Base-by-base conservation (phyloP, 2,329 filamentous ascomycete genomes). In the Aspergillus sp. region DNA sequence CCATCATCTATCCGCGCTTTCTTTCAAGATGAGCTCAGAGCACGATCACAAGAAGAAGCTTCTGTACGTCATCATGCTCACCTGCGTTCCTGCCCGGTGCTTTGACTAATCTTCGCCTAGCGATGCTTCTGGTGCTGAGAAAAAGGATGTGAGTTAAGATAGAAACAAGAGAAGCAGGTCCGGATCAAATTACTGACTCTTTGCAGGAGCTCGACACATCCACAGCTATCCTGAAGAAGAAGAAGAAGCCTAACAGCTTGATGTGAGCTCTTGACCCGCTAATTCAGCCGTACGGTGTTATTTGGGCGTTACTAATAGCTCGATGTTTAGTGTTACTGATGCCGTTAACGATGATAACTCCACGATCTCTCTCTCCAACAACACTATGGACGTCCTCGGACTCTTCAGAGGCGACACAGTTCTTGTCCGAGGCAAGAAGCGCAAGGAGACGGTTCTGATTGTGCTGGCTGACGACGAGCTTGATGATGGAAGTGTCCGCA, bases 201-300 rank as follows among this genome's bases (percentile, higher is more conserved):
- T 5, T 22, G 59, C 71, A 96, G 88, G 88, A 91, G 70, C 90
- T 97, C 76, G 95, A 96, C 74, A 91, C 89, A 62, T 87, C 95
- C 53, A 99, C 95, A 46, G 95, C 95, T 67, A 99, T 99, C 70
- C 86, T 99, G 72, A 98, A 97, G 84, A 98, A 98, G 86, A 99
- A 99, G 89, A 99, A 99, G 93, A 99, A 99, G 91, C 93, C 93
- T 70, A 99, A 99, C 81, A 96, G 93, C 73, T 81, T 99, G 77
- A 96, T 99, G 92, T 96, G 83, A 77, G 88, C 77, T 45, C 15
- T 34, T 20, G 34, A 15, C 19, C 15, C 39, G 41, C 47, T 22
- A 19, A 24, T 56, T 9, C 44, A 24, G 17, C 40, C 22, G 34
- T 56, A 52, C 49, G 59, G 51, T 44, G 30, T 12, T 27, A 42